These are phyloP conservation scores for Apocynum venetum DNA, from an alignment of 257 asterid species.

Conservation along the genomic window DNA sequence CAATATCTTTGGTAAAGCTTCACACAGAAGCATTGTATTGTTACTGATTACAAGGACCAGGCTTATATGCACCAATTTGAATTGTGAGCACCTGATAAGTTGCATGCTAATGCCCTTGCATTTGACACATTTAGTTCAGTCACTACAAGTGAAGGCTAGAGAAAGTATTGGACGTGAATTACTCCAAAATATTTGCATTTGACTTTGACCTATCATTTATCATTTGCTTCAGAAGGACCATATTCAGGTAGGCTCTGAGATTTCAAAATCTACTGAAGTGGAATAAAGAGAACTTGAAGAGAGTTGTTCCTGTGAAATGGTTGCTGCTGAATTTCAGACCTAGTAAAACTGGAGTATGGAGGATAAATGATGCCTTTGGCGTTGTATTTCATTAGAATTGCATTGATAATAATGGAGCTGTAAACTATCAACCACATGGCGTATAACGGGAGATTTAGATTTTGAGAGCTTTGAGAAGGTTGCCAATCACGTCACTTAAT, in stretches of 20 bases:
- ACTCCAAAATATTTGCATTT: not conserved
- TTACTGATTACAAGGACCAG: not conserved
- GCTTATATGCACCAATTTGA: not conserved
- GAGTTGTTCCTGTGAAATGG: not conserved
- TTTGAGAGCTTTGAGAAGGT: not conserved
- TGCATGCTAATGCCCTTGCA: not conserved
- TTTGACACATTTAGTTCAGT: not conserved
- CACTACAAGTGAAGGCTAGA: not conserved
- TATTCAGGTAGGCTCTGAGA: not conserved
- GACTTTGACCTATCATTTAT: not conserved
- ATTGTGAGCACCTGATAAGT: not conserved
- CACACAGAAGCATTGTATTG: not conserved
- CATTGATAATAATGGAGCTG: not conserved
- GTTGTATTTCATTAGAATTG: not conserved
- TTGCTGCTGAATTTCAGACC: not conserved
- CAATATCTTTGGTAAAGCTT: not conserved
- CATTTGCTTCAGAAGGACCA: not conserved
- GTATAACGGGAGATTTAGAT: not conserved
- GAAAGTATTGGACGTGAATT: not conserved
- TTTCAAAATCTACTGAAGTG: not conserved
- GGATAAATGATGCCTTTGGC: not conserved
- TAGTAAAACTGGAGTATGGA: not conserved
- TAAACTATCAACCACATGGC: not conserved
- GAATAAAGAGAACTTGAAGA: not conserved
- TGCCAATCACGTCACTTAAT: not conserved